Evolutionary conservation across 257 asterid species (phyloP).

Genomic region (Solanum clarkiae): DNA sequence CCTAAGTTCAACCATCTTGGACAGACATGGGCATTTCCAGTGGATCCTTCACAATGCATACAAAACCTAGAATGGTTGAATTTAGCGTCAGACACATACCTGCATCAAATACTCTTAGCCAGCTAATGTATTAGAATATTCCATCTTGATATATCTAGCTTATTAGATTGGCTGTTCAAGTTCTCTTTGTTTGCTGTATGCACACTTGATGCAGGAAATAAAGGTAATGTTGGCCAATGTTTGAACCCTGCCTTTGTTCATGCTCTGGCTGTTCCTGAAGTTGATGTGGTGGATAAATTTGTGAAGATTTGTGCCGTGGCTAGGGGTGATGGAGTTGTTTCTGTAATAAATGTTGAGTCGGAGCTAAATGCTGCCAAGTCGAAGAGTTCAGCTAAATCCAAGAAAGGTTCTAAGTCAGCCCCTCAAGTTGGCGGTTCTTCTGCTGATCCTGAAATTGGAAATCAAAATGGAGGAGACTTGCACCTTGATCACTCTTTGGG

Average conservation of each 20-base stretch:
- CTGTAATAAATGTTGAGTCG: slow-evolving; percentile 46
- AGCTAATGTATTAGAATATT: not conserved
- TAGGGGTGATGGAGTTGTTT: slow-evolving; percentile 83
- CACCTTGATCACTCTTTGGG: slow-evolving; percentile 63
- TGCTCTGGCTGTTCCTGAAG: slow-evolving; percentile 67
- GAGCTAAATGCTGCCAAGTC: slow-evolving; percentile 41
- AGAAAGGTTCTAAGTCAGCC: slow-evolving; percentile 23
- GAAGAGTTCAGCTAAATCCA: slow-evolving; percentile 33
- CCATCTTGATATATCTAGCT: not conserved
- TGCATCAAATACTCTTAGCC: not conserved
- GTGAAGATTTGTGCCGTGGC: slow-evolving; percentile 87
- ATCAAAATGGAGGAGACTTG: slow-evolving; percentile 24
- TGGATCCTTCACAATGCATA: not conserved
- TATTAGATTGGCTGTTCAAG: not conserved
- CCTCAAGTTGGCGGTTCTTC: slow-evolving; percentile 14
- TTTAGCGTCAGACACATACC: not conserved
- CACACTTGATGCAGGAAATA: slow-evolving; percentile 26
- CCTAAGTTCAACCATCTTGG: not conserved
- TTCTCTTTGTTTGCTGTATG: slow-evolving; percentile 10
- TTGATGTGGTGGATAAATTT: slow-evolving; percentile 52
- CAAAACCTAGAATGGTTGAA: not conserved
- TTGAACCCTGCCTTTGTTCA: slow-evolving; percentile 87
- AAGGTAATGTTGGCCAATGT: slow-evolving; percentile 50
- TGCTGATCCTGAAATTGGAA: slow-evolving; percentile 13
- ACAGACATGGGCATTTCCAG: not conserved